Evolutionary conservation across 345 rosid species (phyloP), one percentile per base, ranked within the genome.

Genomic region (Eucalyptus urophylla): DNA sequence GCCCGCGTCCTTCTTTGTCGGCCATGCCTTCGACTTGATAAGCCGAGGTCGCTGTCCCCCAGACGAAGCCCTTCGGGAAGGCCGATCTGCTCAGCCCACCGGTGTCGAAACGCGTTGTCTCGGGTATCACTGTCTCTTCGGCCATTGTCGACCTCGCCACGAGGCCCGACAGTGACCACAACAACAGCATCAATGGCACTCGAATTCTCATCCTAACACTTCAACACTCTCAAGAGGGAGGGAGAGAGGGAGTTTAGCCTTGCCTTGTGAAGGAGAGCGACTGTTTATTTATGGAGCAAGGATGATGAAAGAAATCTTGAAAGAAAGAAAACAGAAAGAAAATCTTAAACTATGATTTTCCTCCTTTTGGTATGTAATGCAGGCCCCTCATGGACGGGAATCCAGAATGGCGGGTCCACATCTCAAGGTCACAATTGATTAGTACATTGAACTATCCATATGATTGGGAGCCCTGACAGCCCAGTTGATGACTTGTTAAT

Each of bases 21-120:
- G 99, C 95, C 97, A 94, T 95, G 86, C 99, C 99, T 95, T 98
- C 99, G 60, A 97, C 99, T 87, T 97, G 99, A 87, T 95, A 97
- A 50, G 99, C 99, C 12, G 99, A 97, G 43, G 98, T 95, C 37
- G 99, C 98, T 50, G 98, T 96, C 88, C 99, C 99, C 90, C 96
- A 97, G 87, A 95, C 44, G 88, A 97, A 97, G 7, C 95, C 96
- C 67, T 91, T 69, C 9, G 96, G 96, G 88, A 97, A 97, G 86
- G 92, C 90, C 86, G 89, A 72, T 69, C 99, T 86, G 92, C 96
- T 93, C 21, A 97, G 95, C 25, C 97, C 98, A 67, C 98, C 98
- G 25, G 96, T 92, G 90, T 94, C 97, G 5, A 94, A 49, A 40
- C 85, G 86, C 37, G 85, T 72, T 22, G 33, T 47, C 15, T 58